A percentile compares a stretch with the other conserved stretches of the same genome.
Conservation (phyloP, 306 rosid species). For the Cyclanthera cordifolia region DNA sequence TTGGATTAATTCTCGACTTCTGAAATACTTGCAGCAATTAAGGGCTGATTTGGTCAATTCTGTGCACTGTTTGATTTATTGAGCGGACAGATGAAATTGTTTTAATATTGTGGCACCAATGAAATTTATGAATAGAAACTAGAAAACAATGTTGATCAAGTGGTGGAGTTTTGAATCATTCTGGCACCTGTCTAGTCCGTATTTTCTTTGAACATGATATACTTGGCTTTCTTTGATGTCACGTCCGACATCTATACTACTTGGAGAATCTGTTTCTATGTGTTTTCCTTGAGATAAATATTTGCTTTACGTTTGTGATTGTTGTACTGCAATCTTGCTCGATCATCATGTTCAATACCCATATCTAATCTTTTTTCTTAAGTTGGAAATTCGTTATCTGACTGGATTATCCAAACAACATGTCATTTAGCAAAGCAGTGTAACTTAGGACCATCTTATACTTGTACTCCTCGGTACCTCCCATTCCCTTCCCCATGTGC, state of each 20-base stretch:
- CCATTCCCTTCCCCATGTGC: background rate
- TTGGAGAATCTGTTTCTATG: conserved; percentile 8
- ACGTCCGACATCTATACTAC: conserved; percentile 3
- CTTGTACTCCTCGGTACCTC: background rate
- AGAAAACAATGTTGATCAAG: background rate
- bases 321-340: background rate
- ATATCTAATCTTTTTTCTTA: background rate
- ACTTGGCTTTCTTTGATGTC: conserved; percentile 9
- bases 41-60: conserved; percentile 8
- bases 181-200: conserved; percentile 6
- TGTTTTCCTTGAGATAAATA: background rate
- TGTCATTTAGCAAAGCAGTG: background rate
- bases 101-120: background rate
- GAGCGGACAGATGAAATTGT: background rate
- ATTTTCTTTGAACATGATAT: conserved; percentile 6
- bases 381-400: background rate
- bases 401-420: background rate
- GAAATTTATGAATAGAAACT: background rate
- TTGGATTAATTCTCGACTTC: background rate
- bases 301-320: conserved; percentile 8
- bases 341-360: background rate
- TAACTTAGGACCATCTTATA: background rate
- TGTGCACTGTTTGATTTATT: background rate
- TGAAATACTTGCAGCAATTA: background rate
- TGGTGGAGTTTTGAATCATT: background rate